phyloP scores from a whole-genome alignment of 2,329 filamentous ascomycete genomes.

The Plenodomus tracheiphilus region DNA sequence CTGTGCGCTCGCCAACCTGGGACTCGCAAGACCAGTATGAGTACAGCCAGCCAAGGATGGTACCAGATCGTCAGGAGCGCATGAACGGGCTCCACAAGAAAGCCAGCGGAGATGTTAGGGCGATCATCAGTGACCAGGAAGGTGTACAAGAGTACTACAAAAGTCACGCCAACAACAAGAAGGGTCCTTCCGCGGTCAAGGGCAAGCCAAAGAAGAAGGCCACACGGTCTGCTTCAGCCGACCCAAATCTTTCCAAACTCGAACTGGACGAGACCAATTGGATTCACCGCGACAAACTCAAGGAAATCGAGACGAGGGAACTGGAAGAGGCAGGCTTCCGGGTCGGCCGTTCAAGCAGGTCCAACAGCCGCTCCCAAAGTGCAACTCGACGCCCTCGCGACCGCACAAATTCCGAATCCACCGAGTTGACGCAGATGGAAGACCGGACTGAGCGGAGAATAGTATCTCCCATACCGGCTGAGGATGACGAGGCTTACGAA shows the following conservation, averaged over 20 bases:
- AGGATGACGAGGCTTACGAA: slow-evolving; percentile 46
- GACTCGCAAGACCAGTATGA: slow-evolving; percentile 34
- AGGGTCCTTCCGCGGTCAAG: slow-evolving; percentile 17
- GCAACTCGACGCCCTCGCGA: slow-evolving; percentile 29
- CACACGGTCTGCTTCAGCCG: slow-evolving; percentile 15
- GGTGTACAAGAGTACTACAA: slow-evolving; percentile 53
- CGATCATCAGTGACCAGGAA: slow-evolving; percentile 50
- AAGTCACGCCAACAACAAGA: slow-evolving; percentile 20
- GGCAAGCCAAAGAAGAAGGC: slow-evolving; percentile 36
- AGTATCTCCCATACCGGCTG: slow-evolving; percentile 47
- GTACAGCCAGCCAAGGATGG: slow-evolving; percentile 31
- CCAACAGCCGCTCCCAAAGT: slow-evolving; percentile 44
- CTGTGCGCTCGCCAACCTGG: slow-evolving; percentile 34
- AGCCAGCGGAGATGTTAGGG: slow-evolving; percentile 47
- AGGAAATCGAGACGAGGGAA: slow-evolving; percentile 78
- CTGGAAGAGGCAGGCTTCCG: slow-evolving; percentile 75
- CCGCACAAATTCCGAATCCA: slow-evolving; percentile 38
- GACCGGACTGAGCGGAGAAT: slow-evolving; percentile 35
- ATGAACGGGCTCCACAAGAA: slow-evolving; percentile 45
- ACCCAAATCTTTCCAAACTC: slow-evolving; percentile 23
- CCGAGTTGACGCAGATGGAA: slow-evolving; percentile 23
- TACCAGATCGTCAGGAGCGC: slow-evolving; percentile 29
- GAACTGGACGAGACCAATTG: slow-evolving; percentile 68
- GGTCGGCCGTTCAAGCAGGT: slow-evolving; percentile 52
- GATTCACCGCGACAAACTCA: slow-evolving; percentile 85